phyloP scores from a whole-genome alignment of 1,139 yeast species.

The Saccharomyces hybrid region DNA sequence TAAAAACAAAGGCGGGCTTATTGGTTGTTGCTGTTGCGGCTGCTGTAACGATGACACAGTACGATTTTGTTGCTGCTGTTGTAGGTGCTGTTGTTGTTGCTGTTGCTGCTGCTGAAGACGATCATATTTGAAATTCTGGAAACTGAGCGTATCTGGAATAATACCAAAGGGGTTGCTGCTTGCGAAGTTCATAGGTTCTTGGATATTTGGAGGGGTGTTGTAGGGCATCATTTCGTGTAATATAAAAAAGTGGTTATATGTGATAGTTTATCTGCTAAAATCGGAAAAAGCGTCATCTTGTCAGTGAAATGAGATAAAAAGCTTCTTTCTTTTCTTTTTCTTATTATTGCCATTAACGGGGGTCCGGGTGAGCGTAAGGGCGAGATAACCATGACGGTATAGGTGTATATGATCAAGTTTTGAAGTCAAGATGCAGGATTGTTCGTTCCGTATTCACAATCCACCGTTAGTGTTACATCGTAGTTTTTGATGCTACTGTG shows the following conservation, averaged over 20 bases:
- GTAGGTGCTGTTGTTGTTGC: background rate
- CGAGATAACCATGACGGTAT: background rate
- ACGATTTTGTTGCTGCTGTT: background rate
- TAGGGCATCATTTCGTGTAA: background rate
- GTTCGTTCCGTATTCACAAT: background rate
- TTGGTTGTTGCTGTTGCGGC: background rate
- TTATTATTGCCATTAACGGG: background rate
- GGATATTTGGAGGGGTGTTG: background rate
- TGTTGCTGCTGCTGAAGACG: background rate
- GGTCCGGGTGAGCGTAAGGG: background rate
- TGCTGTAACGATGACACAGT: background rate
- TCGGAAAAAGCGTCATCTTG: background rate
- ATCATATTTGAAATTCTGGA: background rate
- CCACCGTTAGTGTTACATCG: background rate
- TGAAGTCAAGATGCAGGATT: background rate
- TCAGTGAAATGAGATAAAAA: background rate
- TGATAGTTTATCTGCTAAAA: background rate
- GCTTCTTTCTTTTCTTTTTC: background rate
- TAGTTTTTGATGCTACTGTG: background rate
- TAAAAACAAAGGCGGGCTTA: background rate
- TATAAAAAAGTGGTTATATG: background rate
- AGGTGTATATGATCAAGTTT: background rate
- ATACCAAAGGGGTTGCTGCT: background rate
- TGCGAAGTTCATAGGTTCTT: background rate
- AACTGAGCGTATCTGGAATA: background rate